These are phyloP conservation scores for Hymenoscyphus fructigenus DNA, from an alignment of 2,329 filamentous ascomycete genomes.

Conservation along the genomic window DNA sequence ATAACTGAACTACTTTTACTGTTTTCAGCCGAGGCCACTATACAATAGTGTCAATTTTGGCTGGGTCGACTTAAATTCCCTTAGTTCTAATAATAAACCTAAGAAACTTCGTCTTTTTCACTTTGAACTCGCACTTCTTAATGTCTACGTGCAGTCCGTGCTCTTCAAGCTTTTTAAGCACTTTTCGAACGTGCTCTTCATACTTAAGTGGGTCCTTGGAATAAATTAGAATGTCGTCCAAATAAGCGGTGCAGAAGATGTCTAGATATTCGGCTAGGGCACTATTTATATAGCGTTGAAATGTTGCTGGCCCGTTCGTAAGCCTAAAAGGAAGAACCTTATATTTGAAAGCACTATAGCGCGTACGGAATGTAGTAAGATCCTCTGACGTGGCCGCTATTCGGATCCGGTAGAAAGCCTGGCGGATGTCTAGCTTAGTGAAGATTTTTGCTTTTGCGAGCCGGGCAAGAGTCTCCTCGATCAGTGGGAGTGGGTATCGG, in stretches of 20 bases:
- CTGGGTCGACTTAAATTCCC: slow-evolving; percentile 9
- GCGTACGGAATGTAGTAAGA: slow-evolving; percentile 19
- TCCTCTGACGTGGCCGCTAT: slow-evolving; percentile 20
- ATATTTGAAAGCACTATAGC: too few relatives aligned
- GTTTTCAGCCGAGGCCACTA: not conserved
- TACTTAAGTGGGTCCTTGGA: slow-evolving; percentile 8
- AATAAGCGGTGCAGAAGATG: not conserved
- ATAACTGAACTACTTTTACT: slow-evolving; percentile 9
- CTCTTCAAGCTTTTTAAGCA: not conserved
- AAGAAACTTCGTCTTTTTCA: slow-evolving; percentile 1
- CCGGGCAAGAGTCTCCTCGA: slow-evolving; percentile 4
- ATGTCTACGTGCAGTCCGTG: slow-evolving; percentile 1
- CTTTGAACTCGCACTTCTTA: slow-evolving; percentile 6
- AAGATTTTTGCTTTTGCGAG: slow-evolving; percentile 7
- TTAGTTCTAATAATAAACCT: slow-evolving; percentile 1
- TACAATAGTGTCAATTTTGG: slow-evolving; percentile 9
- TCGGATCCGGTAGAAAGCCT: slow-evolving; percentile 18
- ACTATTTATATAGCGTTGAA: not conserved
- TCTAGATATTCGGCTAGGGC: not conserved
- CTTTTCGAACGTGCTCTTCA: too few relatives aligned
- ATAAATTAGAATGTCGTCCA: not conserved
- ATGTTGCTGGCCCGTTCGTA: not conserved
- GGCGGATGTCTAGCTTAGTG: slow-evolving; percentile 16
- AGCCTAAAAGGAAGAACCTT: too few relatives aligned
- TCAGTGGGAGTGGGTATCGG: slow-evolving; percentile 9